Conservation (phyloP, 164 flowering plant genomes). For the Umbilicus rupestris region DNA sequence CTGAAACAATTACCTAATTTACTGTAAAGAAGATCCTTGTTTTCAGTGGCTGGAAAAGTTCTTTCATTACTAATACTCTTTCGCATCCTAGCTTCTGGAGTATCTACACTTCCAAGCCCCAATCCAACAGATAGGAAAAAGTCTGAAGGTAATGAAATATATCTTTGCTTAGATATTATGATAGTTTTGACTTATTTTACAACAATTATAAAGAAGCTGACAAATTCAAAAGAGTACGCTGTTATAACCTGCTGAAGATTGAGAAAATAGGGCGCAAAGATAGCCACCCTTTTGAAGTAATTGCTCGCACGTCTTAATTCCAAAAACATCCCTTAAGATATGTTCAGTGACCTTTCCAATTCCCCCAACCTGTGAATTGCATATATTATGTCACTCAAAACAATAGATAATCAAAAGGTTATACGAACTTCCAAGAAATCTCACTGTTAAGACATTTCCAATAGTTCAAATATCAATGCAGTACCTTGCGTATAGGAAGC, state of each 20-base stretch:
- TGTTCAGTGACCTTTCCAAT: constrained; percentile 95
- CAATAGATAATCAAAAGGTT: not conserved
- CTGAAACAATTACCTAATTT: constrained; percentile 47
- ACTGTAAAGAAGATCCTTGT: constrained; percentile 42
- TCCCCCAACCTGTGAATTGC: constrained; percentile 70
- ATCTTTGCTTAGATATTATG: not conserved
- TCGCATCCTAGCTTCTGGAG: constrained; percentile 46
- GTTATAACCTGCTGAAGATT: constrained; percentile 52
- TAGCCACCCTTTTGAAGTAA: constrained; percentile 64
- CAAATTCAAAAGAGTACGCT: not conserved
- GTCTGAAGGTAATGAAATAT: constrained; percentile 31
- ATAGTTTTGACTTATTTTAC: constrained; percentile 1
- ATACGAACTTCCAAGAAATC: not conserved
- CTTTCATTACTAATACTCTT: constrained; percentile 91
- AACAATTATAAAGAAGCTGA: not conserved
- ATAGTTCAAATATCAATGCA: not conserved
- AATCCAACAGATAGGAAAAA: constrained; percentile 85
- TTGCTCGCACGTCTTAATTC: constrained; percentile 80
- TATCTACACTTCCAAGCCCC: constrained; percentile 70
- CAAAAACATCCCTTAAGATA: constrained; percentile 60
- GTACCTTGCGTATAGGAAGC: constrained; percentile 88
- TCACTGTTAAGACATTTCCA: not conserved
- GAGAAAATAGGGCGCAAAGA: constrained; percentile 84
- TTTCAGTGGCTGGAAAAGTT: constrained; percentile 67
- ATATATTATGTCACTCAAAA: not conserved